Evolutionary conservation across 768 basidiomycete species (phyloP).

Genomic region (Suillus bovinus): DNA sequence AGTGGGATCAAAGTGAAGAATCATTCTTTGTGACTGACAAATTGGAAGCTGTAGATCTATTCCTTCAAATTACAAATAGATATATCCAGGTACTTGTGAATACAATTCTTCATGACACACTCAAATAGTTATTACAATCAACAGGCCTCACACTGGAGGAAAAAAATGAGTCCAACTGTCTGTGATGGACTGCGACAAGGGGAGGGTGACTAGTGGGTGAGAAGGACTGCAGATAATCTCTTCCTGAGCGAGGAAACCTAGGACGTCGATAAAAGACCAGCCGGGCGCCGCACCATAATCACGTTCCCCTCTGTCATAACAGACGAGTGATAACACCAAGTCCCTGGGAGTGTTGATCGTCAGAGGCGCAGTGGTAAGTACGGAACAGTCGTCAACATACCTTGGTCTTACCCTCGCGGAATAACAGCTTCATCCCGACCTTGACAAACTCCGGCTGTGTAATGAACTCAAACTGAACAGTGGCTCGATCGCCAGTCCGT

Average conservation of each 20-base stretch:
- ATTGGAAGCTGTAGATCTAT: background rate
- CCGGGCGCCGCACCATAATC: background rate
- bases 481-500: conserved; percentile 93
- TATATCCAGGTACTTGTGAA: background rate
- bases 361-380: conserved; percentile 7
- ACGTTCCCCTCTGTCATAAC: conserved; percentile 37
- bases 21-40: too few relatives aligned
- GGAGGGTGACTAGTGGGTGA: background rate
- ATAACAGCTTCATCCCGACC: conserved; percentile 89
- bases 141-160: background rate
- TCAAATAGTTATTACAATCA: background rate
- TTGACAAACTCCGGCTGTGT: conserved; percentile 91
- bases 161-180: background rate
- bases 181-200: background rate
- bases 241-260: background rate
- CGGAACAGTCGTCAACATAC: conserved; percentile 37
- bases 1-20: too few relatives aligned
- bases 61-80: background rate
- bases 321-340: conserved; percentile 75
- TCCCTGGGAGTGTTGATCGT: conserved; percentile 45
- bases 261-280: background rate
- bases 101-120: background rate
- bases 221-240: background rate
- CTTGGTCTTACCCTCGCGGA: conserved; percentile 96
- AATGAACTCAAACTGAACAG: conserved; percentile 94